A percentile compares a stretch with the other conserved stretches of the same genome.
Evolutionary conservation across 345 rosid species (phyloP).

Genomic region (Geranium rotundifolium): DNA sequence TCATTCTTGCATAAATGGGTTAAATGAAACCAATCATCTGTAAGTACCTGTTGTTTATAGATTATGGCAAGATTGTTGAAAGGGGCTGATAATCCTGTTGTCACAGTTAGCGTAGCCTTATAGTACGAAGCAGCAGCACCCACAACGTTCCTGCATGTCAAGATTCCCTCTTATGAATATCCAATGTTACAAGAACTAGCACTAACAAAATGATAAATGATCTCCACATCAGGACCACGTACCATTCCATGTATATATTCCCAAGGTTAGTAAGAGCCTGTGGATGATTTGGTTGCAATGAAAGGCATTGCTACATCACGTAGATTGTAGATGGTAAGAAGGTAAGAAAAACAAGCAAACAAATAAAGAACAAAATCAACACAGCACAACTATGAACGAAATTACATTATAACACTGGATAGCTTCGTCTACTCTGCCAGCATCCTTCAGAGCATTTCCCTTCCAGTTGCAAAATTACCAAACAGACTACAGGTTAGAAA

Average conservation of each 20-base stretch:
- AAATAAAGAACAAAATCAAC: not conserved
- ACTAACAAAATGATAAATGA: not conserved
- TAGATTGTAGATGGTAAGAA: slow-evolving; percentile 13
- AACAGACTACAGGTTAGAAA: no score
- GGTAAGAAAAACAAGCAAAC: not conserved
- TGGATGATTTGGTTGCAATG: slow-evolving; percentile 82
- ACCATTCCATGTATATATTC: slow-evolving; percentile 98
- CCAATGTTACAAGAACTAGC: not conserved
- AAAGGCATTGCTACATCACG: slow-evolving; percentile 76
- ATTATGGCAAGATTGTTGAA: slow-evolving; percentile 92
- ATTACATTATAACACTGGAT: slow-evolving; percentile 84
- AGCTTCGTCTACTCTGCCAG: slow-evolving; percentile 89
- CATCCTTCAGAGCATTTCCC: slow-evolving; percentile 97
- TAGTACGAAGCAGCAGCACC: slow-evolving; percentile 73
- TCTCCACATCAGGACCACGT: slow-evolving; percentile 7
- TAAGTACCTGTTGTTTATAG: slow-evolving; percentile 84
- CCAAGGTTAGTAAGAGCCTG: slow-evolving; percentile 98
- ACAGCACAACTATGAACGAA: not conserved
- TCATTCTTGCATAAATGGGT: not conserved
- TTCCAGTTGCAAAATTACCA: slow-evolving; percentile 13
- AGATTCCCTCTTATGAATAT: slow-evolving; percentile 13
- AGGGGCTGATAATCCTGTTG: slow-evolving; percentile 95
- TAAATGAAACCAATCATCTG: not conserved
- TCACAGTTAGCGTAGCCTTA: slow-evolving; percentile 82
- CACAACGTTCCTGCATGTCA: slow-evolving; percentile 59